Base-by-base conservation (phyloP, 345 rosid genomes). In the Theobroma cacao region DNA sequence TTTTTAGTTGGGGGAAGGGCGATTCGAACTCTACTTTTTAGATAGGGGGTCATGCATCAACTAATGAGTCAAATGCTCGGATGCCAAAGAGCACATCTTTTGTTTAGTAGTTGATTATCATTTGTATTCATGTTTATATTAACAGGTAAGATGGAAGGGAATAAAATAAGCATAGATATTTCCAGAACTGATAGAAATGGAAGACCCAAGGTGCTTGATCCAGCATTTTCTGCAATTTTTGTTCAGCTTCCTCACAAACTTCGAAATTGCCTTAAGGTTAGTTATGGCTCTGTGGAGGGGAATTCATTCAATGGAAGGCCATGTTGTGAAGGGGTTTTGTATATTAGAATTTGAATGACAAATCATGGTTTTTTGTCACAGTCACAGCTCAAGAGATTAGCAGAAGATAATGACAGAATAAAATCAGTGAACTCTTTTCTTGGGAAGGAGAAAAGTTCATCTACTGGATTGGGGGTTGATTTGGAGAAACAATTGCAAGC, bases 401-500 rank as follows among this genome's bases (percentile, higher is more conserved):
- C 72, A 33, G 83, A 75, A 76, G 80, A 81, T 80, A 85, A 80
- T 59, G 83, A 85, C 9, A 77, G 82, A 36, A 72, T 13, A 38
- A 84, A 69, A 72, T 76, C 75, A 5, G 8, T 73, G 71, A 83
- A 75, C 78, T 77, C 85, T 66, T 73, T 80, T 52, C 69, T 82
- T 81, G 81, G 43, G 81, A 87, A 84, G 80, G 88, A 80, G 68
- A 85, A 72, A 77, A 87, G 67, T 71, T 72, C 82, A 28, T 65
- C 90, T 55, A 73, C 72, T 48, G 85, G 84, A 6, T 65, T 86
- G 22, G 84, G 83, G 75, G 65, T 87, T 34, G 87, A 88, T 84
- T 77, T 88, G 33, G 93, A 93, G 82, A 88, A 84, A 68, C 98
- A 95, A 71, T 52, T 95, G 78, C 88, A 81, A 80, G 71, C 66